These are phyloP conservation scores for Aegilops speltoides DNA, from an alignment of 176 grass and related monocot species.

Conservation along the genomic window DNA sequence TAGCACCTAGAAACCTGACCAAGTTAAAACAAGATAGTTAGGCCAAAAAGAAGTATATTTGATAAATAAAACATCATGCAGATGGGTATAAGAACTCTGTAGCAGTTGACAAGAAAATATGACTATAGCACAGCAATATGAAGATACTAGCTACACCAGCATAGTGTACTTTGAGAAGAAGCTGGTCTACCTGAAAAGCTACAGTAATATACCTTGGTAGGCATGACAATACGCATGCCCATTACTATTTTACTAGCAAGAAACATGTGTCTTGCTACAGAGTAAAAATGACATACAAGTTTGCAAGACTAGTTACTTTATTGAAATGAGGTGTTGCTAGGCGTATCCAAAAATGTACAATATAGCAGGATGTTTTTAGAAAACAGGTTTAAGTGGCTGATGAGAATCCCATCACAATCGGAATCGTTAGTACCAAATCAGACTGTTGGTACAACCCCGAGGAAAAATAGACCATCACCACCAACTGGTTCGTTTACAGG, in stretches of 20 bases:
- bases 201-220: background rate
- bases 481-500: background rate
- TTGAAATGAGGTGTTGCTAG: background rate
- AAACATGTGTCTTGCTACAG: background rate
- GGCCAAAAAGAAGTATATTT: slow-evolving; percentile 10
- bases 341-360: background rate
- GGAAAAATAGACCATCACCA: background rate
- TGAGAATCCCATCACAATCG: background rate
- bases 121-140: background rate
- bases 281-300: background rate
- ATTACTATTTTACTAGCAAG: background rate
- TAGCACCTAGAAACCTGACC: slow-evolving; percentile 97
- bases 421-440: background rate
- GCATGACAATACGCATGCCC: background rate
- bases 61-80: slow-evolving; percentile 29
- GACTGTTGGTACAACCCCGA: background rate
- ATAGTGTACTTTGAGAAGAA: slow-evolving; percentile 17
- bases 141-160: background rate
- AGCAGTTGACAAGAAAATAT: background rate
- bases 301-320: slow-evolving; percentile 2
- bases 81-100: background rate
- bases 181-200: slow-evolving; percentile 14
- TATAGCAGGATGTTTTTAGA: background rate
- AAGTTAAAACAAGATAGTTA: slow-evolving; percentile 43
- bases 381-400: background rate